A percentile compares a stretch with the other conserved stretches of the same genome.
phyloP scores from a whole-genome alignment of 805 yeast genomes.

The Myxozyma udenii region DNA sequence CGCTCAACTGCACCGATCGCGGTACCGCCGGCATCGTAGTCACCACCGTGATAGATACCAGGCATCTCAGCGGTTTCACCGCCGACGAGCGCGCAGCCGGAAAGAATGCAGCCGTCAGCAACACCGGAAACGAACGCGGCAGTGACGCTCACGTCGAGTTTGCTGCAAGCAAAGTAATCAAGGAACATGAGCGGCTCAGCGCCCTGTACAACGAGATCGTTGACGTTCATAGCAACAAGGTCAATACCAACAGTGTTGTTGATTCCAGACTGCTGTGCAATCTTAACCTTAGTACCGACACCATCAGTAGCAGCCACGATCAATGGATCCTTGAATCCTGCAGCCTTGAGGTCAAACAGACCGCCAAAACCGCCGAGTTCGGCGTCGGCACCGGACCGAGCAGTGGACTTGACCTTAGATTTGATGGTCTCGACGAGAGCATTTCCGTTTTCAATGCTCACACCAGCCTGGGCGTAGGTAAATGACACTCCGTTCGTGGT shows the following conservation, averaged over 20 bases:
- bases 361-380: conserved; percentile 99
- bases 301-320: conserved; percentile 98
- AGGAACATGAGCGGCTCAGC: conserved; percentile 95
- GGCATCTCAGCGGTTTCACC: conserved; percentile 99
- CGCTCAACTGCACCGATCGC: conserved; percentile 95
- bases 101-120: conserved; percentile 89
- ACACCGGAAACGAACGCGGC: conserved; percentile 91
- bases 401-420: conserved; percentile 83
- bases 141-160: conserved; percentile 78
- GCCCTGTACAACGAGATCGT: conserved; percentile 96
- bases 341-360: conserved; percentile 80
- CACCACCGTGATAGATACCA: conserved; percentile 92
- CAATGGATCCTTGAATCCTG: conserved; percentile 74
- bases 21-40: conserved; percentile 97
- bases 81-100: conserved; percentile 97
- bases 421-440: conserved; percentile 85
- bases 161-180: conserved; percentile 95
- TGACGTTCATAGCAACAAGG: conserved; percentile 98
- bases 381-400: conserved; percentile 94
- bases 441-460: conserved; percentile 95
- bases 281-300: conserved; percentile 93
- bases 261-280: conserved; percentile 83
- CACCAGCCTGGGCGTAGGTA: conserved; percentile 95
- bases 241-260: conserved; percentile 99
- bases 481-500: conserved; percentile 42